phyloP scores from a whole-genome alignment of 768 basidiomycete species.

The Calocybe gangraenosa region DNA sequence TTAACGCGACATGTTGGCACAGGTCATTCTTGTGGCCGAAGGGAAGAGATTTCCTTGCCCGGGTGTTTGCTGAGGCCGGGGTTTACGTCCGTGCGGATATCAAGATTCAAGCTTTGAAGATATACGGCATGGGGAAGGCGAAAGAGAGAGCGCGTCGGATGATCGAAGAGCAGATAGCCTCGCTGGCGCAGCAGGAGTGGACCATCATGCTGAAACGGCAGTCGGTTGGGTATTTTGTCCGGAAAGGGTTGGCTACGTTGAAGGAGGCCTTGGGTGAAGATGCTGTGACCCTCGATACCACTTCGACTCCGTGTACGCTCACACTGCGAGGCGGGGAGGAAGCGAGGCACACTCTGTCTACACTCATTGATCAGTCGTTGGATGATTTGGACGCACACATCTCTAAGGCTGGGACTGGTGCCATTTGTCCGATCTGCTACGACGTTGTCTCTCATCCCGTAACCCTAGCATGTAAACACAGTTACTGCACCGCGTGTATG shows the following conservation, averaged over 20 bases:
- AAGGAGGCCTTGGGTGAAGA: slow-evolving; percentile 53
- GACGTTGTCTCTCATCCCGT: slow-evolving; percentile 37
- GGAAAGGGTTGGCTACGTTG: slow-evolving; percentile 43
- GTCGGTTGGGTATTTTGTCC: slow-evolving; percentile 47
- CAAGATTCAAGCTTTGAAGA: slow-evolving; percentile 38
- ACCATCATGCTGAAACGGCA: slow-evolving; percentile 31
- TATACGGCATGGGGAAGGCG: slow-evolving; percentile 38
- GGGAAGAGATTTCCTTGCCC: slow-evolving; percentile 30
- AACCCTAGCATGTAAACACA: slow-evolving; percentile 43
- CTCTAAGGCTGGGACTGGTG: slow-evolving; percentile 5
- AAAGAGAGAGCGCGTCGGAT: slow-evolving; percentile 38
- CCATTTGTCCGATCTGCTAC: slow-evolving; percentile 53
- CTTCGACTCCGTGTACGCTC: slow-evolving; percentile 32
- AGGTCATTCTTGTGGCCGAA: slow-evolving; percentile 27
- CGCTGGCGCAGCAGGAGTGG: slow-evolving; percentile 40
- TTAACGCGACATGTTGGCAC: slow-evolving; percentile 47
- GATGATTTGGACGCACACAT: slow-evolving; percentile 12
- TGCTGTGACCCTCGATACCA: slow-evolving; percentile 41
- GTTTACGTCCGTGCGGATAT: slow-evolving; percentile 44
- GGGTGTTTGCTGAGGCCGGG: slow-evolving; percentile 29
- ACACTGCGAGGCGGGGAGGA: slow-evolving; percentile 55
- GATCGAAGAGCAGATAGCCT: slow-evolving; percentile 44
- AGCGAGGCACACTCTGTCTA: slow-evolving; percentile 41
- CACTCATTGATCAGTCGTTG: slow-evolving; percentile 39
- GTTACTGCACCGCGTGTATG: slow-evolving; percentile 46